Conservation (phyloP, 768 basidiomycete species). For the Porphyrellus cyaneotinctus region DNA sequence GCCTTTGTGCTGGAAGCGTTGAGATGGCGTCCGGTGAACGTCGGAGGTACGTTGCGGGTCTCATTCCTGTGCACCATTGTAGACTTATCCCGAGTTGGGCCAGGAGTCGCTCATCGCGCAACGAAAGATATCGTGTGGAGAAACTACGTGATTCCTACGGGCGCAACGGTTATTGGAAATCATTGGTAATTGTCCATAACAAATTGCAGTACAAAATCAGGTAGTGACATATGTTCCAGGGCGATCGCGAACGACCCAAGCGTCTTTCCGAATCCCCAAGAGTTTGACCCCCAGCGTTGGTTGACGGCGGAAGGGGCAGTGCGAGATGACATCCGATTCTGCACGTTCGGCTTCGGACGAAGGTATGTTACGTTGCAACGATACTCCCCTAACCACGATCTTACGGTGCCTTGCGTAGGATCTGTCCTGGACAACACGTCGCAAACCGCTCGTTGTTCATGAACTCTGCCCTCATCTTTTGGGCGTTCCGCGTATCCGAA, state of each 20-base stretch:
- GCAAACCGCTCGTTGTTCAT: slow-evolving; percentile 7
- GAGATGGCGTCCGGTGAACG: slow-evolving; percentile 7
- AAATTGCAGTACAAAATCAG: neutral
- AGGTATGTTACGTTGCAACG: neutral
- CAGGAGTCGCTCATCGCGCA: slow-evolving; percentile 6
- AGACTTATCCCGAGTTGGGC: neutral
- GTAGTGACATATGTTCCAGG: neutral
- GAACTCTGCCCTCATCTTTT: neutral
- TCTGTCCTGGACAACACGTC: slow-evolving; percentile 2
- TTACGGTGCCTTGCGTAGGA: neutral
- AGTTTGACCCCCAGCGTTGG: slow-evolving; percentile 5
- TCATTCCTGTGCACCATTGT: neutral
- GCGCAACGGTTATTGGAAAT: slow-evolving; percentile 4
- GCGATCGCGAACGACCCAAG: slow-evolving; percentile 7
- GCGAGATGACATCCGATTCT: slow-evolving; percentile 8
- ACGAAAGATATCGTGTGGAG: slow-evolving; percentile 4
- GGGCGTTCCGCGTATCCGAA: slow-evolving; percentile 6
- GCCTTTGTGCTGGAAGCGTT: slow-evolving; percentile 3
- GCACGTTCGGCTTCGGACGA: slow-evolving; percentile 7
- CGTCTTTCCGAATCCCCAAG: slow-evolving; percentile 6
- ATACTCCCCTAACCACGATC: neutral
- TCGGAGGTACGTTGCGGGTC: neutral
- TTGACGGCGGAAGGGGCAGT: neutral
- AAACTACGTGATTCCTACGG: slow-evolving; percentile 7
- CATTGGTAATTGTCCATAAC: neutral